These are phyloP conservation scores for Neospermospora avenae DNA, from an alignment of 2,329 filamentous ascomycete species.

Conservation along the genomic window DNA sequence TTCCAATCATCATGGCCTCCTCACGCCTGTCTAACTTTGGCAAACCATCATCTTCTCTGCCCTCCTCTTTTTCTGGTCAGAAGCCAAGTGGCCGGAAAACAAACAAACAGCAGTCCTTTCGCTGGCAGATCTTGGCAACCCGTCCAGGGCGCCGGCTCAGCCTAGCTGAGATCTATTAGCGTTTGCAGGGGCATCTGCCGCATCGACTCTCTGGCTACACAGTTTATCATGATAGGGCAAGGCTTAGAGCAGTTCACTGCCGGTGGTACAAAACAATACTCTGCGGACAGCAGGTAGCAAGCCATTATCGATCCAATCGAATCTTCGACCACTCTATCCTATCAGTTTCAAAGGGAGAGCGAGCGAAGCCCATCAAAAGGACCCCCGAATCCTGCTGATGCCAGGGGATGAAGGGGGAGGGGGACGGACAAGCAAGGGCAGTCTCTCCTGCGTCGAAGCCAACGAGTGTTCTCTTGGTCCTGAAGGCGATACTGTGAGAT, in stretches of 20 bases:
- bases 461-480: too few relatives aligned
- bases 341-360: too few relatives aligned
- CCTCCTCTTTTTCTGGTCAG: not conserved
- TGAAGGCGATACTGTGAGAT: too few relatives aligned
- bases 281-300: not conserved
- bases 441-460: too few relatives aligned
- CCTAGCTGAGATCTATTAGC: not conserved
- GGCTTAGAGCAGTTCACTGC: not conserved
- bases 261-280: not conserved
- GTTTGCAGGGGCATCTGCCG: constrained; percentile 1
- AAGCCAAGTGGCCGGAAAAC: not conserved
- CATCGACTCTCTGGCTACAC: not conserved
- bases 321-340: too few relatives aligned
- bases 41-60: not conserved
- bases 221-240: not conserved
- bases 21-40: too few relatives aligned
- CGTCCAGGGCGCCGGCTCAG: not conserved
- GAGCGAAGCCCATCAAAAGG: too few relatives aligned
- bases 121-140: not conserved
- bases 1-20: too few relatives aligned
- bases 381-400: too few relatives aligned
- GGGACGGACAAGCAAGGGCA: too few relatives aligned
- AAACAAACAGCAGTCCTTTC: not conserved
- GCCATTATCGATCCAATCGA: too few relatives aligned
- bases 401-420: too few relatives aligned